Conservation (phyloP, 2,329 filamentous ascomycete genomes). For the Diplodia mutila region DNA sequence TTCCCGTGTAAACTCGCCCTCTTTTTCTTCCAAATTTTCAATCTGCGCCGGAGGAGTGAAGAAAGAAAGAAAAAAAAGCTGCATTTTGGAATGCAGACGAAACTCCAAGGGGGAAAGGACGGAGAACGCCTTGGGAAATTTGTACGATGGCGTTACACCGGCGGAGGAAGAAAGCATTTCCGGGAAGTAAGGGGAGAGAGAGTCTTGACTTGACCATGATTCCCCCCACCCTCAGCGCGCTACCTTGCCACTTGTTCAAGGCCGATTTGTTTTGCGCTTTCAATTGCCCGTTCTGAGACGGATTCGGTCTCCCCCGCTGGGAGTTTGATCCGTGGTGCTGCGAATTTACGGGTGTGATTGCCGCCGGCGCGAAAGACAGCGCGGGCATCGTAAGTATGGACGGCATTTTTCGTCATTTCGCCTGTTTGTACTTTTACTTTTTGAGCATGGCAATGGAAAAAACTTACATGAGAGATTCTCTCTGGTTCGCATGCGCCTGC, state of each 20-base stretch:
- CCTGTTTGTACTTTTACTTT: constrained; percentile 3
- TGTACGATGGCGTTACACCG: not conserved
- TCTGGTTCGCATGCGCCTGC: not conserved
- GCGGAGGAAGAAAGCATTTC: not conserved
- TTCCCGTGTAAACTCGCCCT: constrained; percentile 49
- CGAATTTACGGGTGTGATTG: too few species aligned
- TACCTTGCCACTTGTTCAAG: not conserved
- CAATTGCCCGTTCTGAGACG: too few species aligned
- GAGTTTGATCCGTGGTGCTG: not conserved
- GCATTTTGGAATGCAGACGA: not conserved
- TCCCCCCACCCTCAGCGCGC: not conserved
- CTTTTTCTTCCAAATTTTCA: not conserved
- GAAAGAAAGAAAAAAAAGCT: not conserved
- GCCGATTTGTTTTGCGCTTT: not conserved
- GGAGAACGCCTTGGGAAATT: not conserved
- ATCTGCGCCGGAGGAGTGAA: not conserved
- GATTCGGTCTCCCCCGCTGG: not conserved
- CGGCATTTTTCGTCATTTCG: not conserved
- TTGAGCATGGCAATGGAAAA: constrained; percentile 3
- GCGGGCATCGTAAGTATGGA: not conserved
- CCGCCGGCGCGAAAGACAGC: not conserved
- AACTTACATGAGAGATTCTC: not conserved
- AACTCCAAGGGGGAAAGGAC: too few species aligned
- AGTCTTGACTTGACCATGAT: not conserved
- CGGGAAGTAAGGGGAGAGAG: not conserved